Evolutionary conservation across 2,329 filamentous ascomycete genomes (phyloP).

Genomic region (Curvularia spicifera): DNA sequence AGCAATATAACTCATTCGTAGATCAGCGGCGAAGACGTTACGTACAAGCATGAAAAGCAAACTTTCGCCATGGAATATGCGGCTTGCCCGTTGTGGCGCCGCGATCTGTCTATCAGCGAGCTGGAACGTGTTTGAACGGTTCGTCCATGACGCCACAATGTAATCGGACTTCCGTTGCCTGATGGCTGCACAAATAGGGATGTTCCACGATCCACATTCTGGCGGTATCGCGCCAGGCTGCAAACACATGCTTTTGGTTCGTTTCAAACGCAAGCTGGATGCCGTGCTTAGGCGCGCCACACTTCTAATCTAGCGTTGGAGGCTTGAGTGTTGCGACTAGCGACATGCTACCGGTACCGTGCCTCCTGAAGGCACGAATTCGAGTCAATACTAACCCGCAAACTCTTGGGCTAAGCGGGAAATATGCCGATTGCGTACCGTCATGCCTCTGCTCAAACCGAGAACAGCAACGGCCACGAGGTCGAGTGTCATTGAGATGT

Average conservation of each 20-base stretch:
- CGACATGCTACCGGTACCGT: neutral
- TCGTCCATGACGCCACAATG: neutral
- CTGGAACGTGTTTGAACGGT: neutral
- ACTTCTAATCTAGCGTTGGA: neutral
- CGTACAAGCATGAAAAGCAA: neutral
- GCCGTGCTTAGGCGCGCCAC: neutral
- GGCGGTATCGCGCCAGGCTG: neutral
- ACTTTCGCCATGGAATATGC: neutral
- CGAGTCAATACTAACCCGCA: neutral
- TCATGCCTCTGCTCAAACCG: neutral
- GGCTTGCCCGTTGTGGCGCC: too few species aligned
- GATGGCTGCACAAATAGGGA: neutral
- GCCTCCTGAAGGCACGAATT: neutral
- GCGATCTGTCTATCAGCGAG: neutral
- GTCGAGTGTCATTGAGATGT: slow-evolving; percentile 1
- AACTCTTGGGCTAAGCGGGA: neutral
- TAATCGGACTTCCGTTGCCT: neutral
- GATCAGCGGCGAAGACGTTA: neutral
- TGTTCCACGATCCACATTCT: neutral
- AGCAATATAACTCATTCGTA: neutral
- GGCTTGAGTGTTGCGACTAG: neutral
- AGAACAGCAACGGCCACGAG: slow-evolving; percentile 1
- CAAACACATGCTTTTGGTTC: neutral
- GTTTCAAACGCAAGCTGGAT: slow-evolving; percentile 3
- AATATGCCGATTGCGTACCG: slow-evolving; percentile 1